Evolutionary conservation across 495 filamentous ascomycete genomes (phyloP), one percentile per base, ranked within the genome.

Genomic region (Aspergillus funiculosus): DNA sequence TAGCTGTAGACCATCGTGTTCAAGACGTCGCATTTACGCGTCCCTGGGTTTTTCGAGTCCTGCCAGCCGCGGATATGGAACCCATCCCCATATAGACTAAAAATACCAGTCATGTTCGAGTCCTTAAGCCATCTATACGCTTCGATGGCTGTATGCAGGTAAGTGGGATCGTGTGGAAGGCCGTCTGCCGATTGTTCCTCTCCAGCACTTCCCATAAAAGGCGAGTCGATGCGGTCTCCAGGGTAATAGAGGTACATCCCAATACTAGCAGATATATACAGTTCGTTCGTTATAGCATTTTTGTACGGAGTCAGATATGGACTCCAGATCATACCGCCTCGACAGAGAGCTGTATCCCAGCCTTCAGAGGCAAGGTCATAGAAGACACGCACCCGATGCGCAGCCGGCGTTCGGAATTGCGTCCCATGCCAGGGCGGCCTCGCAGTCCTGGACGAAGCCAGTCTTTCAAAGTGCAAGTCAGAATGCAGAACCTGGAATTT

Each of bases 281-380:
- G 75, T 59, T 97, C 81, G 59, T 98, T 98, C 22, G 92, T 98
- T 51, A 98, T 91, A 44, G 92, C 89, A 57, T 98, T 98, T 62
- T 97, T 98, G 66, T 98, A 96, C 0, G 91, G 89, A 15, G 68
- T 63, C 29, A 94, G 66, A 38, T 79, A 75, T 4, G 88, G 92
- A 37, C 81, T 92, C 92, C 92, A 98, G 38, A 83, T 72, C 89
- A 98, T 95, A 2, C 92, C 92, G 11, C 92, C 92, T 9, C 77
- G 77, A 53, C 92, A 96, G 1, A 95, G 74, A 28, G 69, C 73
- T 15, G 76, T 80, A 64, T 94, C 88, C 88, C 91, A 96, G 7
- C 89, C 91, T 5, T 62, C 59, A 6, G 76, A 75, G 8, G 87
- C 86, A 22, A 95, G 67, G 13, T 90, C 83, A 74, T 91, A 95